phyloP scores from a whole-genome alignment of 2,329 filamentous ascomycete genomes.

The Alternaria gaisen region DNA sequence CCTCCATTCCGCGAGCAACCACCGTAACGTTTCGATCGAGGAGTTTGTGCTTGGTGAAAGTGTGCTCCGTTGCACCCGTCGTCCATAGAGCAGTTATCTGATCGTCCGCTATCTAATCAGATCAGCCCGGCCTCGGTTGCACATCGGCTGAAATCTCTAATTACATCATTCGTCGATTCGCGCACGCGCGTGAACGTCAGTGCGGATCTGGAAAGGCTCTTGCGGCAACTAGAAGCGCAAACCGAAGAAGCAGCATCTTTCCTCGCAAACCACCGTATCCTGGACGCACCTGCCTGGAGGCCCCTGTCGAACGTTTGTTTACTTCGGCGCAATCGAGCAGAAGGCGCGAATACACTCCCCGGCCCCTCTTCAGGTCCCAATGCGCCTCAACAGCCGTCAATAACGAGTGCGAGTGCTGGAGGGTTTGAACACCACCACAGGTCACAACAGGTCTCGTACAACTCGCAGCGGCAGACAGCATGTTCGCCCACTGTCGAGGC shows the following conservation, averaged over 20 bases:
- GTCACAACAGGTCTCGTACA: slow-evolving; percentile 17
- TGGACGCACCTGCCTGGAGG: not conserved
- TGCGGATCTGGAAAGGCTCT: slow-evolving; percentile 20
- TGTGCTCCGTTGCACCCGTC: slow-evolving; percentile 4
- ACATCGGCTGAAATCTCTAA: slow-evolving; percentile 6
- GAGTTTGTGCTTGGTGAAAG: not conserved
- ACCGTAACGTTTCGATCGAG: not conserved
- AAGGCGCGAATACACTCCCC: slow-evolving; percentile 3
- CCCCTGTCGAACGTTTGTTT: slow-evolving; percentile 4
- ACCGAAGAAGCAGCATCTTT: slow-evolving; percentile 8
- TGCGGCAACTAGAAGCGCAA: slow-evolving; percentile 12
- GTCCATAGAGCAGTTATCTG: not conserved
- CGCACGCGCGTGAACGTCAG: slow-evolving; percentile 18
- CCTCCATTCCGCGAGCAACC: not conserved
- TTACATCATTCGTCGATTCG: slow-evolving; percentile 20
- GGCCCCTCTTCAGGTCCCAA: slow-evolving; percentile 17
- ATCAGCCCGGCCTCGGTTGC: slow-evolving; percentile 1
- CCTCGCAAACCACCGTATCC: slow-evolving; percentile 6
- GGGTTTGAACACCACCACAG: slow-evolving; percentile 19
- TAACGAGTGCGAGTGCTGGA: slow-evolving; percentile 30
- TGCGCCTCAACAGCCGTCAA: slow-evolving; percentile 23
- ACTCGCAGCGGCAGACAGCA: slow-evolving; percentile 38
- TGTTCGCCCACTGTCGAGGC: slow-evolving; percentile 66
- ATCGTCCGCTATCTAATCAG: slow-evolving; percentile 5
- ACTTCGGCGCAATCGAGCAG: slow-evolving; percentile 2